These are phyloP conservation scores for Rhizopogon vesiculosus DNA, from an alignment of 768 basidiomycete genomes.

Conservation along the genomic window DNA sequence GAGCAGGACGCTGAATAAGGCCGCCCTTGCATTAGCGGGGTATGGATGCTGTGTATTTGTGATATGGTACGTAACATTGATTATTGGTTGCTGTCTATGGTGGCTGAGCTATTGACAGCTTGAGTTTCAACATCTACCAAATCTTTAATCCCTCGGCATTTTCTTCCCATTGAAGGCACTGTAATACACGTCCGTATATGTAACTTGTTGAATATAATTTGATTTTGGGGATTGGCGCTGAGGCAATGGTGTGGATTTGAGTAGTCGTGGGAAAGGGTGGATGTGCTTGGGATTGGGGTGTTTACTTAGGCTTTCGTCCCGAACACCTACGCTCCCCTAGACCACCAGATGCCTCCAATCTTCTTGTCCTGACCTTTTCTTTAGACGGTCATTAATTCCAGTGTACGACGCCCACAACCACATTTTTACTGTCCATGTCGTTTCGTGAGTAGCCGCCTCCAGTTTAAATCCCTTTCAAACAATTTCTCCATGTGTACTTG, in stretches of 20 bases:
- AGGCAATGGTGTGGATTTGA: neutral
- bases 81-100: neutral
- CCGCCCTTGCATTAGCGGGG: conserved; percentile 58
- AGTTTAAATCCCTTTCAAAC: neutral
- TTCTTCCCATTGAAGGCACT: neutral
- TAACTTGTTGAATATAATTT: neutral
- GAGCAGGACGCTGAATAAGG: conserved; percentile 49
- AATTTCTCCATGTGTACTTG: conserved; percentile 1
- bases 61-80: conserved; percentile 68
- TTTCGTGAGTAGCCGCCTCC: conserved; percentile 7
- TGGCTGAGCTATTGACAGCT: conserved; percentile 33
- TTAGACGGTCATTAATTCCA: conserved; percentile 11
- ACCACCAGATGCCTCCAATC: conserved; percentile 24
- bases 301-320: conserved; percentile 1
- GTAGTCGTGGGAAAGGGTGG: neutral
- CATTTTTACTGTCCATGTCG: conserved; percentile 5
- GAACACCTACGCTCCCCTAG: conserved; percentile 22
- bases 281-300: neutral
- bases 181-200: neutral
- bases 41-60: conserved; percentile 81
- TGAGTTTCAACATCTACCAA: conserved; percentile 77
- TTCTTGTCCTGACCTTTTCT: conserved; percentile 6
- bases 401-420: conserved; percentile 12
- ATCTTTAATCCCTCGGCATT: conserved; percentile 34
- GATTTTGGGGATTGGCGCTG: neutral